Base-by-base conservation (phyloP, 2,329 filamentous ascomycete genomes). In the Pleochaeta shiraiana region DNA sequence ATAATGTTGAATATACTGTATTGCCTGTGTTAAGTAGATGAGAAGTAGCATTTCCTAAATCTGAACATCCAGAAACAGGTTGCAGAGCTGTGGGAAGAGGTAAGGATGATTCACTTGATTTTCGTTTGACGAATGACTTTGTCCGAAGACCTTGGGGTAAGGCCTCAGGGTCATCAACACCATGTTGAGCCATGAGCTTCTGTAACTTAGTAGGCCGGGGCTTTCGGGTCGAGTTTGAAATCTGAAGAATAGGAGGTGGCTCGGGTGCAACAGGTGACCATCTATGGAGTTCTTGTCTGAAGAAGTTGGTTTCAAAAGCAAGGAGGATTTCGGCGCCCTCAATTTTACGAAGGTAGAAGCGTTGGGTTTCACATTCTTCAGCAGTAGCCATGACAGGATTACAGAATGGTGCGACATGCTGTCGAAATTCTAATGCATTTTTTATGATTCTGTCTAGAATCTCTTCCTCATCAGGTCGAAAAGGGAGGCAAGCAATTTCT, bases 281-380 rank as follows among this genome's bases (percentile, higher is more conserved):
- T 72, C 90, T 95, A 75, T 98, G 93, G 65, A 98, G 79, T 72
- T 96, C 90, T 73, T 95, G 90, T 28, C 92, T 85, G 77, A 98
- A 92, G 74, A 95, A 95, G 72, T 98, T 98, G n/a, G 92, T 96
- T 76, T 98, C 93, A 65, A 86, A 87, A 0, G 91, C 83, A 1
- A 98, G 79, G 2, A 98, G 80, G 63, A 98, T 91, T 73, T 98
- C 93, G 0, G 93, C 91, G 2, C 93, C 93, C 75, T 98, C 93
- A 64, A 98, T 90, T 76, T 98, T 98, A 65, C 93, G 88, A 47
- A 98, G 79, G 70, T 95, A 97, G 75, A 98, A 98, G 5, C 95
- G 84, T 74, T 96, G 87, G 0, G 88, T 91, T 64, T 90, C 88
- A 9, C 90, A 85, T 73, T 97, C 92, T 50, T 92, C 89, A 12